These are phyloP conservation scores for Pneumocystis jirovecii DNA, from an alignment of 1,139 yeast species.

Conservation along the genomic window DNA sequence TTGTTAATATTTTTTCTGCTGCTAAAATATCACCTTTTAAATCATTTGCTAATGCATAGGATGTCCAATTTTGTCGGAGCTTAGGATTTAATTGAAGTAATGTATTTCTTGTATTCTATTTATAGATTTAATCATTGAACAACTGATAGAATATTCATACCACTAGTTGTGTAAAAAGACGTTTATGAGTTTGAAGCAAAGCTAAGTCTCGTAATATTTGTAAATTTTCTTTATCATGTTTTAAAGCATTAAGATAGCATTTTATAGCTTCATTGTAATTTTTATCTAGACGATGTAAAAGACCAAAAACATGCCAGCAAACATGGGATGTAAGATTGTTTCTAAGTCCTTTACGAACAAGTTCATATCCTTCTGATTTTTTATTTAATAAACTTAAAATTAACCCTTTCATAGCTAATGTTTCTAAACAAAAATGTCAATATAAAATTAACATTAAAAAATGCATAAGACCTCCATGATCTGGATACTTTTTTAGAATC, in stretches of 20 bases:
- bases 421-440: slow-evolving; percentile 28
- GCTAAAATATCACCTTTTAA: slow-evolving; percentile 49
- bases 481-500: slow-evolving; percentile 58
- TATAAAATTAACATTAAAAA: not conserved
- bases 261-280: slow-evolving; percentile 65
- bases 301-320: slow-evolving; percentile 75
- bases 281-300: slow-evolving; percentile 56
- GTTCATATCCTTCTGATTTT: slow-evolving; percentile 48
- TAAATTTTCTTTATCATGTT: slow-evolving; percentile 63
- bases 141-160: not conserved
- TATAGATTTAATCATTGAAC: not conserved
- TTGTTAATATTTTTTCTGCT: slow-evolving; percentile 56
- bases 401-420: slow-evolving; percentile 75
- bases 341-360: slow-evolving; percentile 44
- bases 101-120: slow-evolving; percentile 39
- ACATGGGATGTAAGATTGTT: slow-evolving; percentile 46
- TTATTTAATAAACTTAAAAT: slow-evolving; percentile 41
- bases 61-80: slow-evolving; percentile 84
- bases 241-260: slow-evolving; percentile 64
- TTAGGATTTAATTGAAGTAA: slow-evolving; percentile 69
- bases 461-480: slow-evolving; percentile 33
- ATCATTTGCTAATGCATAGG: slow-evolving; percentile 73
- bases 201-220: slow-evolving; percentile 74
- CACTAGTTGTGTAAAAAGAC: slow-evolving; percentile 49
- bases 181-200: slow-evolving; percentile 59